Base-by-base conservation (phyloP, 1,139 yeast species). In the Geotrichum histeridarum region DNA sequence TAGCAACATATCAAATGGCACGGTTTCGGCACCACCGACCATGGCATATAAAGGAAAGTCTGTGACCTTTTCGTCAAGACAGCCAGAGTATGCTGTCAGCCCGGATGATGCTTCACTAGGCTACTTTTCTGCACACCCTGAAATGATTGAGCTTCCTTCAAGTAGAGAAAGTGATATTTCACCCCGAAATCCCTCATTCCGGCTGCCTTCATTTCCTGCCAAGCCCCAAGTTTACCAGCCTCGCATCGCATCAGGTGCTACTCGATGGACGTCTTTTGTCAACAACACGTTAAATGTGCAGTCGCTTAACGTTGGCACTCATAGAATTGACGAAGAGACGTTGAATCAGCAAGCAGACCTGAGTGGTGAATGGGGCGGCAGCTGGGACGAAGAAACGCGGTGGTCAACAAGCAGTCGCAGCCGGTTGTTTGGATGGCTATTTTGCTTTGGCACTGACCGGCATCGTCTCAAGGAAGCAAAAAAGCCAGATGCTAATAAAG, bases 311-410 rank as follows among this genome's bases (percentile, higher is more conserved):
- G 38, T 32, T 1, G 54, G 43, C 4, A 30, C 45, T n/a, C 35
- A 35, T 9, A 18, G 51, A 42, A 53, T 57, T 2, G 51, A 52
- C 39, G 41, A 41, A n/a, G 55, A 49, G 12, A 55, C 51, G 4
- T 51, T 57, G 31, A 53, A 57, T 32, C 53, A 50, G 11, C 59
- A 57, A 22, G 42, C 53, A n/a, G 50, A 54, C 41, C 48, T 57
- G 30, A 45, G 49, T 14, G 57, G 57, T 15, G 56, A 48, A 5
- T 57, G 59, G 59, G 41, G 27, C 11, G 59, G 56, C 30, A 44
- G 36, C 42, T 48, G 51, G 50, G 50, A 38, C 17, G 48, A 42
- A 41, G 43, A 35, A 7, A 18, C 44, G 5, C 32, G 33, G 32
- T 15, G 36, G 27, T 27, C 51, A 8, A n/a, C 55, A 11, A 15